phyloP scores from a whole-genome alignment of 306 rosid genomes.

The Dalbergia cultrata region DNA sequence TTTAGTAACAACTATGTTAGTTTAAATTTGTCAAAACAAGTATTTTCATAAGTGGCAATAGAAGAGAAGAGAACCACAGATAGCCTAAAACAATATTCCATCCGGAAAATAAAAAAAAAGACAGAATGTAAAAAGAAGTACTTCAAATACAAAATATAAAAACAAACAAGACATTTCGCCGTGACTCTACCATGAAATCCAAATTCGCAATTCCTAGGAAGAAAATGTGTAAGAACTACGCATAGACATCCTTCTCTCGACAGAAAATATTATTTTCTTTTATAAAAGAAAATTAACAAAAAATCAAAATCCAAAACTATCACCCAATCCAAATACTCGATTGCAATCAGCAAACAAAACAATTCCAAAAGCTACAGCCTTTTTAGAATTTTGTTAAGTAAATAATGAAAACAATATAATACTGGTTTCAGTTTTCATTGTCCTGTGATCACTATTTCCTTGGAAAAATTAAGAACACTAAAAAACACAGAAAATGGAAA shows the following conservation, averaged over 20 bases:
- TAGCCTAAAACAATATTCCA: not conserved
- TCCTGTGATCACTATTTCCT: too few species aligned
- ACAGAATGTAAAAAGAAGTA: not conserved
- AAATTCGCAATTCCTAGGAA: not conserved
- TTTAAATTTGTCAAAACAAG: not conserved
- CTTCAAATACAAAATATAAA: not conserved
- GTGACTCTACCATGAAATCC: not conserved
- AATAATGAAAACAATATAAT: too few species aligned
- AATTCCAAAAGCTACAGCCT: slow-evolving; percentile 12
- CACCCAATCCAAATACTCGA: not conserved
- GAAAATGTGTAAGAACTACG: not conserved
- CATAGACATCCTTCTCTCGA: not conserved
- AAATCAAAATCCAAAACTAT: not conserved
- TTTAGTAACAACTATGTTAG: not conserved
- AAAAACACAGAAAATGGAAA: too few species aligned
- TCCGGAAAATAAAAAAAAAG: not conserved
- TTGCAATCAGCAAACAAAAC: slow-evolving; percentile 22
- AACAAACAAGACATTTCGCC: not conserved
- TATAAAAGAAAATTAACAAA: not conserved
- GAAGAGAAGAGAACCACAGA: not conserved
- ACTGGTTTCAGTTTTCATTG: too few species aligned
- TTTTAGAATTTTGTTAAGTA: not conserved
- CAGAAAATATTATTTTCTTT: not conserved
- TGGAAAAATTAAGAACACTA: too few species aligned
- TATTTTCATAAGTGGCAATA: not conserved